phyloP scores from a whole-genome alignment of 345 rosid genomes.

The Eutrema japonicum region DNA sequence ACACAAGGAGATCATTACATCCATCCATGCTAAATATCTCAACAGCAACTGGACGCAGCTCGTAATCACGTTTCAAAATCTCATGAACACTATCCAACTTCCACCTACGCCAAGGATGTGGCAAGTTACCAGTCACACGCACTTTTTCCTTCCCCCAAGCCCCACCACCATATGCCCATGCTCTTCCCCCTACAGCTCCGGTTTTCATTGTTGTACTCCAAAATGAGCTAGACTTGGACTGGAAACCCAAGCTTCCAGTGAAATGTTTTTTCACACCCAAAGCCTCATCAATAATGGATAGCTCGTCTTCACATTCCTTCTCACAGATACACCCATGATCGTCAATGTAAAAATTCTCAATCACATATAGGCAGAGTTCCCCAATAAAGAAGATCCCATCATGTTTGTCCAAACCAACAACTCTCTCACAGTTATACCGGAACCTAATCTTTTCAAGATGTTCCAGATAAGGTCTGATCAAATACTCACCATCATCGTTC shows the following conservation, averaged over 20 bases:
- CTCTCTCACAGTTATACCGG: slow-evolving; percentile 91
- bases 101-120: slow-evolving; percentile 95
- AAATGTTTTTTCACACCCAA: slow-evolving; percentile 84
- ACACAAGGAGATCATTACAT: slow-evolving; percentile 88
- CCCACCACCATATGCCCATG: slow-evolving; percentile 95
- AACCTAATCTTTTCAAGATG: slow-evolving; percentile 80
- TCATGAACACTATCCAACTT: slow-evolving; percentile 85
- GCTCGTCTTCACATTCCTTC: slow-evolving; percentile 86
- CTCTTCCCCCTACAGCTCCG: slow-evolving; percentile 70
- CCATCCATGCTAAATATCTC: slow-evolving; percentile 99
- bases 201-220: slow-evolving; percentile 58
- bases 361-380: slow-evolving; percentile 75
- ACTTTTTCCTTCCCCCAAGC: slow-evolving; percentile 97
- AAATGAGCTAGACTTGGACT: slow-evolving; percentile 72
- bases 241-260: slow-evolving; percentile 62
- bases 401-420: slow-evolving; percentile 89
- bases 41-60: slow-evolving; percentile 93
- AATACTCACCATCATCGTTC: slow-evolving; percentile 82
- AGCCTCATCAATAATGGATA: slow-evolving; percentile 96
- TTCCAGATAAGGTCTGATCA: slow-evolving; percentile 88
- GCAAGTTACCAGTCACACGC: slow-evolving; percentile 62
- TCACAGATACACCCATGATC: slow-evolving; percentile 80
- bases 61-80: slow-evolving; percentile 92
- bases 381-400: slow-evolving; percentile 94
- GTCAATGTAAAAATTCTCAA: slow-evolving; percentile 84